A percentile compares a stretch with the other conserved stretches of the same genome.
These are phyloP conservation scores for Phytopythium chamaehyphon DNA, from an alignment of 352 stramenopile species.

Conservation along the genomic window DNA sequence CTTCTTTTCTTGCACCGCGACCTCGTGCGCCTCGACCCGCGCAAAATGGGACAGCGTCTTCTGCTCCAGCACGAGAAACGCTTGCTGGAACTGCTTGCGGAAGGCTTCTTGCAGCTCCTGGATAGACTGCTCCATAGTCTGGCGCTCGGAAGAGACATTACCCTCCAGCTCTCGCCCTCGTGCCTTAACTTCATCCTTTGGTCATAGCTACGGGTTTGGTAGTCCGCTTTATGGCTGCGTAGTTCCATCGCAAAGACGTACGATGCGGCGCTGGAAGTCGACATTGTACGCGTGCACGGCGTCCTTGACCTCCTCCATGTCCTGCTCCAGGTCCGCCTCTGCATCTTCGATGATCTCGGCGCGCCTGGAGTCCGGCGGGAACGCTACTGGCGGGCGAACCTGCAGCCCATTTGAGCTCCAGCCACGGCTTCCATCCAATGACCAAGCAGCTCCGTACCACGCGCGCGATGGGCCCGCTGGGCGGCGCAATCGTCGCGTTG, in stretches of 20 bases:
- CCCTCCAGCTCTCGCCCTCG: slow-evolving; percentile 47
- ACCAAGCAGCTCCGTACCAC: slow-evolving; percentile 16
- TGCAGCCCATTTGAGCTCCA: slow-evolving; percentile 9
- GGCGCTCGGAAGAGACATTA: slow-evolving; percentile 43
- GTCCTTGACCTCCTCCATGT: slow-evolving; percentile 81
- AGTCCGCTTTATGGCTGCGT: background rate
- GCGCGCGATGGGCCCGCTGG: slow-evolving; percentile 29
- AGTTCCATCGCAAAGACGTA: slow-evolving; percentile 15
- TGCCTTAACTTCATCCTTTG: slow-evolving; percentile 67
- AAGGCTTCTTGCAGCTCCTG: slow-evolving; percentile 45
- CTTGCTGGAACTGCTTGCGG: slow-evolving; percentile 39
- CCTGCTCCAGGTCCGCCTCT: slow-evolving; percentile 65
- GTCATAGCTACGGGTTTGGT: background rate
- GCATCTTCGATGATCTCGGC: slow-evolving; percentile 66
- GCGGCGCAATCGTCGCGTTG: slow-evolving; percentile 55
- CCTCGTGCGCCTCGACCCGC: slow-evolving; percentile 43
- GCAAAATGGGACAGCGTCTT: slow-evolving; percentile 60
- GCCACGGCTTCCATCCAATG: background rate
- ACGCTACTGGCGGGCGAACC: slow-evolving; percentile 58
- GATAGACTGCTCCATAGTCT: slow-evolving; percentile 56
- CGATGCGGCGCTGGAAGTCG: slow-evolving; percentile 77
- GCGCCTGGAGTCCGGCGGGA: slow-evolving; percentile 68
- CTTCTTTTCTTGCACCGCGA: slow-evolving; percentile 43
- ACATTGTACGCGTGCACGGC: slow-evolving; percentile 80
- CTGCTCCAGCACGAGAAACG: slow-evolving; percentile 52